These are phyloP conservation scores for Pseudogymnoascus sp. DNA, from an alignment of 2,329 filamentous ascomycete species.

Conservation along the genomic window DNA sequence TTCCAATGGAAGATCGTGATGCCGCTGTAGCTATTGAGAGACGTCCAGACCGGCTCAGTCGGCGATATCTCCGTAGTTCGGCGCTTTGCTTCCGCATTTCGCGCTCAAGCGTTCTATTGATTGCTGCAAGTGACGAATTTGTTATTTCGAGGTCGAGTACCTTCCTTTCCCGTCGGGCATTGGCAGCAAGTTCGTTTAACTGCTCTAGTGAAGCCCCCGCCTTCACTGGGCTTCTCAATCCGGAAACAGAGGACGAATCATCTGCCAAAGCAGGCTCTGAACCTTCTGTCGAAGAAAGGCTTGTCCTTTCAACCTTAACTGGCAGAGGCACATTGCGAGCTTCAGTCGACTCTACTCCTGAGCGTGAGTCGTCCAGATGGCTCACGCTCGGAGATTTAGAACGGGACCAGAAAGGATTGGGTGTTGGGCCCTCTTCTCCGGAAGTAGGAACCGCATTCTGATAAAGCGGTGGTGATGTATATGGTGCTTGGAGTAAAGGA, in stretches of 20 bases:
- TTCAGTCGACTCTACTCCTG: background rate
- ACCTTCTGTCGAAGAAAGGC: background rate
- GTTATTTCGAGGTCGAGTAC: slow-evolving; percentile 94
- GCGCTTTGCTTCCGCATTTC: slow-evolving; percentile 86
- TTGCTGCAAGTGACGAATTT: slow-evolving; percentile 88
- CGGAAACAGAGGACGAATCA: background rate
- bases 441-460: background rate
- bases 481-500: background rate
- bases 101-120: slow-evolving; percentile 86
- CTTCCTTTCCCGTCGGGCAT: slow-evolving; percentile 84
- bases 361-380: background rate
- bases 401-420: background rate
- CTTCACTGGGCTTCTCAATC: slow-evolving; percentile 46
- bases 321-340: background rate
- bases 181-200: slow-evolving; percentile 71
- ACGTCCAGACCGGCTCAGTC: slow-evolving; percentile 74
- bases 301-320: background rate
- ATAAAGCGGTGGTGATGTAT: background rate
- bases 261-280: background rate
- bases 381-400: background rate
- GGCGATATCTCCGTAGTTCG: slow-evolving; percentile 75
- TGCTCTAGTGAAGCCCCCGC: slow-evolving; percentile 47
- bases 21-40: slow-evolving; percentile 52
- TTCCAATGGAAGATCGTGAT: slow-evolving; percentile 36
- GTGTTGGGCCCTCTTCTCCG: background rate